Evolutionary conservation across 192 early-diverging fungal species (phyloP).

Genomic region (Coemansia sp.): DNA sequence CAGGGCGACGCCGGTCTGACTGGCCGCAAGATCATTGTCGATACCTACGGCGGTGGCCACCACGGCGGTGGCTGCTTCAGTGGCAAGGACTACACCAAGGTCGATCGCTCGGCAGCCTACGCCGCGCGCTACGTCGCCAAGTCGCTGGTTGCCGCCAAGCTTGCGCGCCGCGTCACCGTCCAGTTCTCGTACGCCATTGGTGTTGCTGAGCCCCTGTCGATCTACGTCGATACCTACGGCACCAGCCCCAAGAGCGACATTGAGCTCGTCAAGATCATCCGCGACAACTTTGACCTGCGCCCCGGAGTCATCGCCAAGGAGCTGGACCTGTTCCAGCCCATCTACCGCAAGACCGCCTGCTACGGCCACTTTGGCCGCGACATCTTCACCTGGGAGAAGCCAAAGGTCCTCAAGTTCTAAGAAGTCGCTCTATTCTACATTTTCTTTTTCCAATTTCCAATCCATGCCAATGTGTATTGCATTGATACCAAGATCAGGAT

Average conservation of each 20-base stretch:
- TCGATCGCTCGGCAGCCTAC: conserved; percentile 98
- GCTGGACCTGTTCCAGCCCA: conserved; percentile 97
- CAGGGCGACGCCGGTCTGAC: conserved; percentile 99
- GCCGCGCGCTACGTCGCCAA: conserved; percentile 98
- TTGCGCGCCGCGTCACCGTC: conserved; percentile 90
- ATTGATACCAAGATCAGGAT: too few relatives aligned
- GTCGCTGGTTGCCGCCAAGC: conserved; percentile 90
- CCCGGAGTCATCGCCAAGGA: conserved; percentile 98
- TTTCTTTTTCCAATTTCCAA: neutral
- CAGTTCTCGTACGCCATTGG: conserved; percentile 99
- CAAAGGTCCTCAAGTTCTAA: conserved; percentile 78
- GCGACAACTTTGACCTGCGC: conserved; percentile 98
- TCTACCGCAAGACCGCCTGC: conserved; percentile 94
- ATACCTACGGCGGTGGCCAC: conserved; percentile 88
- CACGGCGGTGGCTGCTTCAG: conserved; percentile 99
- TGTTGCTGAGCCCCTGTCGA: conserved; percentile 95
- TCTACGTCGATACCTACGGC: conserved; percentile 97
- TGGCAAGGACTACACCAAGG: conserved; percentile 99
- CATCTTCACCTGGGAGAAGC: conserved; percentile 94
- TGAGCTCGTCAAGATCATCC: conserved; percentile 92
- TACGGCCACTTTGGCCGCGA: conserved; percentile 94
- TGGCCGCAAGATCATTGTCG: conserved; percentile 93
- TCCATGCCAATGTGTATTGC: too few relatives aligned
- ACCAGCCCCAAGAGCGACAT: conserved; percentile 87
- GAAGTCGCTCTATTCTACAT: neutral